Evolutionary conservation across 164 flowering plant genomes (phyloP).

Genomic region (Kalanchoe fedtschenkoi): DNA sequence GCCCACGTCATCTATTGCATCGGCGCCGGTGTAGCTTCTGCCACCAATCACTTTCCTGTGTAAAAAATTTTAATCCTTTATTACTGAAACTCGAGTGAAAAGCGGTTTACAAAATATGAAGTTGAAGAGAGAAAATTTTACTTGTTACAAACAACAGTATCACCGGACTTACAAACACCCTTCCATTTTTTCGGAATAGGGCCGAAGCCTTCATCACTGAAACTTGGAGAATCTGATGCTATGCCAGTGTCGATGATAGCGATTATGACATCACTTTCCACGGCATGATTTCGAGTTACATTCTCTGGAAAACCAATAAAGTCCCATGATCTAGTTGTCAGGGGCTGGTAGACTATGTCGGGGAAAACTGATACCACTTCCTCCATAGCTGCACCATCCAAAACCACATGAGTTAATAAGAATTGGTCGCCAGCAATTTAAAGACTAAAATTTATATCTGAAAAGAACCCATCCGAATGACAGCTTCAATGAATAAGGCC

Average conservation of each 20-base stretch:
- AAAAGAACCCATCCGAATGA: too few species aligned
- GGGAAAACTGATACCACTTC: constrained; percentile 36
- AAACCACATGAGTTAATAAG: neutral
- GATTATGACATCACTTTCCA: constrained; percentile 21
- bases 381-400: too few species aligned
- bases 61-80: too few species aligned
- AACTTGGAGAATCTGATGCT: constrained; percentile 25
- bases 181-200: constrained; percentile 26
- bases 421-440: too few species aligned
- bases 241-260: constrained; percentile 30
- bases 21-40: too few species aligned
- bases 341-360: constrained; percentile 10
- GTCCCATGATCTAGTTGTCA: constrained; percentile 42
- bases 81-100: constrained; percentile 16
- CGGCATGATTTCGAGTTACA: neutral
- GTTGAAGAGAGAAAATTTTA: constrained; percentile 3
- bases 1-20: constrained; percentile 17
- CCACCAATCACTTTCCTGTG: too few species aligned
- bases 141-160: constrained; percentile 28
- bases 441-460: too few species aligned
- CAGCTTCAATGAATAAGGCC: too few species aligned
- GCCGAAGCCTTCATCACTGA: constrained; percentile 20
- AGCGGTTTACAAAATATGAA: constrained; percentile 6
- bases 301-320: constrained; percentile 21
- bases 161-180: constrained; percentile 23